These are phyloP conservation scores for Haemoproteus tartakovskyi DNA, from an alignment of 169 alveolate genomes.

Conservation along the genomic window DNA sequence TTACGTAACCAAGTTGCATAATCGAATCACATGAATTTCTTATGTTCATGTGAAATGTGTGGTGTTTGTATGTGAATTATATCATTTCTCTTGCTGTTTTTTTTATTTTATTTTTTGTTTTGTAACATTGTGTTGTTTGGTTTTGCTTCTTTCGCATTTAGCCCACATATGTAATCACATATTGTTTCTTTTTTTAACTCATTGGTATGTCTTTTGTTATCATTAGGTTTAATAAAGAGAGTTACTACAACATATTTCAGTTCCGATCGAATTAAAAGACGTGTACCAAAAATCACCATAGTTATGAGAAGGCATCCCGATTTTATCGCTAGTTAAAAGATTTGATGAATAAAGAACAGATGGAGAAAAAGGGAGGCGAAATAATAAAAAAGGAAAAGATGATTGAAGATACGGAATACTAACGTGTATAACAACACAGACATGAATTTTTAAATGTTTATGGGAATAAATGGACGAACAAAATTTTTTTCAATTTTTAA, in stretches of 20 bases:
- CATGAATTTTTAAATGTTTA: no score
- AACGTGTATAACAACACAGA: no score
- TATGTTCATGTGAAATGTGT: slow-evolving; percentile 1
- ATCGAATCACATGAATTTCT: neutral
- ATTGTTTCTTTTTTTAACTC: neutral
- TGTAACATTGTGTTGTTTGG: no score
- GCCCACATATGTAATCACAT: neutral
- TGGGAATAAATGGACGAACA: no score
- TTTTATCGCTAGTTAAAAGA: slow-evolving; percentile 43
- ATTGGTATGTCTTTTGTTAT: neutral
- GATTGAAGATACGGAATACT: no score
- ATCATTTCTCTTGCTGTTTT: no score
- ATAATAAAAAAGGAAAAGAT: no score
- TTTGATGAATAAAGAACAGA: no score
- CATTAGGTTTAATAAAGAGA: slow-evolving; percentile 68
- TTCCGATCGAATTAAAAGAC: slow-evolving; percentile 69
- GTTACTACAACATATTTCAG: slow-evolving; percentile 72
- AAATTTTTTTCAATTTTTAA: no score
- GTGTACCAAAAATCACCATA: slow-evolving; percentile 73
- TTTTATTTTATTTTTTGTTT: no score
- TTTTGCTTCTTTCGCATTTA: no score
- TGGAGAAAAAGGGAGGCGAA: no score
- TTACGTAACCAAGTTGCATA: neutral
- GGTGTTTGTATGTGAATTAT: neutral
- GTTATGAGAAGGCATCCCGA: slow-evolving; percentile 62